Base-by-base conservation (phyloP, 768 basidiomycete genomes). In the Cantharellus cinnabarinus region DNA sequence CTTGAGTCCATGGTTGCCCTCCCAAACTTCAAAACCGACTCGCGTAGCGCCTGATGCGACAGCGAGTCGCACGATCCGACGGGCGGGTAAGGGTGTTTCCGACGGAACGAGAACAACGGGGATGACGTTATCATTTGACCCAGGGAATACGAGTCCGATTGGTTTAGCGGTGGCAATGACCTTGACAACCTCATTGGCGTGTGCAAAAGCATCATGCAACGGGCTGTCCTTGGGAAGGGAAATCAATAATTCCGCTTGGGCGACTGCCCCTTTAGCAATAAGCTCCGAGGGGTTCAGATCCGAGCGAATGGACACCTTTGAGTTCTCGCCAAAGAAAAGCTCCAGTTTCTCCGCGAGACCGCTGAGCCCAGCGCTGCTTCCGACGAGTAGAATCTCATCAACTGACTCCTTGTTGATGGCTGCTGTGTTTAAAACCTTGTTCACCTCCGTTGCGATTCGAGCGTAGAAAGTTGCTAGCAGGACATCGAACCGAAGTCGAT, bases 401-500 rank as follows among this genome's bases (percentile, higher is more conserved):
- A 68, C 56, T 58, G 62, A 61, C 20, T 62, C 59, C n/a, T 58
- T 57, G 54, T 65, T 58, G 20, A 63, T 42, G 14, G 59, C 60
- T 20, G 56, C 58, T 14, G 58, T 50, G 35, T 60, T 56, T 35
- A 66, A 58, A 41, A 60, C 59, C 34, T 44, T 52, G 42, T 58
- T 59, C 38, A 65, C 60, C 39, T 64, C 41, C 2, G 50, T 62
- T 29, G 58, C 61, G 20, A 65, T 63, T 42, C 62, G 56, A 20
- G 61, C 51, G 61, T 66, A 65, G 35, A 66, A 60, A 3, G 41
- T 41, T 7, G 50, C 61, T 41, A 63, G 61, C 44, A 68, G 63
- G n/a, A 64, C 63, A 53, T 63, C 65, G 59, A 67, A 68, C 7
- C 77, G 74, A 61, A 79, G 69, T 4, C 76, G 72, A 61, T 77